Evolutionary conservation across 1,139 yeast genomes (phyloP).

Genomic region (Yamadazyma dushanensis): DNA sequence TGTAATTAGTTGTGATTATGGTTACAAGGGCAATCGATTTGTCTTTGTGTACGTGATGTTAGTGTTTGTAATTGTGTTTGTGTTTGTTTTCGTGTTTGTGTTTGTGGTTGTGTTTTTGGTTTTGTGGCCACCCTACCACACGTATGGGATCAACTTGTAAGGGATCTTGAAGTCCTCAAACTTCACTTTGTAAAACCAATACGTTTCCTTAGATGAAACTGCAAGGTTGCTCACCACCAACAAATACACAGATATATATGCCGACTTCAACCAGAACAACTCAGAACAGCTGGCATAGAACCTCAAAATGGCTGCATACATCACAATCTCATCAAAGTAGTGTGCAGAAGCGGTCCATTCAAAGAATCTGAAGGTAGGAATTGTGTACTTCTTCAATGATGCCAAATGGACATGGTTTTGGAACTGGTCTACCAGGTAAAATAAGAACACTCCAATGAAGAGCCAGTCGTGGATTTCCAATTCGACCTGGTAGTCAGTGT

Average conservation of each 20-base stretch:
- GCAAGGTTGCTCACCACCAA: slow-evolving; percentile 68
- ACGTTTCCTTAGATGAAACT: slow-evolving; percentile 62
- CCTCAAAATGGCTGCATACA: slow-evolving; percentile 48
- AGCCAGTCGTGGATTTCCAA: slow-evolving; percentile 17
- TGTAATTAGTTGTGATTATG: too few relatives aligned
- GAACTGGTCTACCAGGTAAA: slow-evolving; percentile 57
- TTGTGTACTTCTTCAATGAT: slow-evolving; percentile 59
- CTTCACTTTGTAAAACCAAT: slow-evolving; percentile 46
- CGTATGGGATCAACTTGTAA: slow-evolving; percentile 14
- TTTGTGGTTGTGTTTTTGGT: not conserved
- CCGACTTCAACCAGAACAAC: slow-evolving; percentile 14
- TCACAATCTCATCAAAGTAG: slow-evolving; percentile 70
- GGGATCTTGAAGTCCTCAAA: slow-evolving; percentile 22
- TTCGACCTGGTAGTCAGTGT: slow-evolving; percentile 1
- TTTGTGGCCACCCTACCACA: slow-evolving; percentile 10
- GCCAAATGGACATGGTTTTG: slow-evolving; percentile 62
- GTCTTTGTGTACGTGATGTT: too few relatives aligned
- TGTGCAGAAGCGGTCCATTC: slow-evolving; percentile 68
- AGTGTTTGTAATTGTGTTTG: not conserved
- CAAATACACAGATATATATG: slow-evolving; percentile 27
- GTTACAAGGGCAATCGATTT: too few relatives aligned
- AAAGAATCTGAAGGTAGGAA: slow-evolving; percentile 60
- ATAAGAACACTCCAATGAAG: slow-evolving; percentile 30
- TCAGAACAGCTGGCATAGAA: slow-evolving; percentile 18
- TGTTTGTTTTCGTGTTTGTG: not conserved